Evolutionary conservation across 495 filamentous ascomycete genomes (phyloP).

Genomic region (Penicillium simplicissimum): DNA sequence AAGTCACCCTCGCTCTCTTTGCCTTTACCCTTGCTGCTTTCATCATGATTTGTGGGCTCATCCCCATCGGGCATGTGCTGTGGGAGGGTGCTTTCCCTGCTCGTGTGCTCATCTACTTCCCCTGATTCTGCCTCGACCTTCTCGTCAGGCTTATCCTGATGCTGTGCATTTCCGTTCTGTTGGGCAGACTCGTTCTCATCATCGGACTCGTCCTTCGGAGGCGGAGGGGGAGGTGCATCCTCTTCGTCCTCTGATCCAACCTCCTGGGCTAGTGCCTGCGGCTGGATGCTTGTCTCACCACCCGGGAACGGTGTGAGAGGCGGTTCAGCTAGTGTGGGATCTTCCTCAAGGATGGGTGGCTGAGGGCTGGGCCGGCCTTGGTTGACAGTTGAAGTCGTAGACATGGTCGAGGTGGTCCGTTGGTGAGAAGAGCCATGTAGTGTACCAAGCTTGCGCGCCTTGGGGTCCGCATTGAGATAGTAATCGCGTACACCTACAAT

Average conservation of each 20-base stretch:
- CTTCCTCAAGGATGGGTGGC: conserved; percentile 5
- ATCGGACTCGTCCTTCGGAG: conserved; percentile 40
- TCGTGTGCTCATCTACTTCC: conserved; percentile 12
- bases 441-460: conserved; percentile 58
- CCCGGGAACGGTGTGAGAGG: conserved; percentile 49
- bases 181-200: conserved; percentile 15
- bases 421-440: conserved; percentile 44
- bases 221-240: conserved; percentile 31
- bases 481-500: conserved; percentile 94
- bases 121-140: conserved; percentile 13
- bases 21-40: conserved; percentile 29
- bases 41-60: conserved; percentile 9
- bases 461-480: conserved; percentile 87
- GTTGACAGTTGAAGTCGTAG: conserved; percentile 26
- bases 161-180: conserved; percentile 27
- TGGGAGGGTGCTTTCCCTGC: conserved; percentile 27
- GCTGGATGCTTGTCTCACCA: conserved; percentile 34
- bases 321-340: conserved; percentile 31
- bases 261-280: conserved; percentile 33
- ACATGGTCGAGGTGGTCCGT: conserved; percentile 41
- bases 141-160: neutral
- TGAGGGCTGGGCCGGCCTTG: conserved; percentile 31
- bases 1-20: conserved; percentile 44
- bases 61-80: conserved; percentile 29
- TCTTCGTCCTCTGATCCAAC: conserved; percentile 34